These are phyloP conservation scores for Akanthomyces uredinophilus DNA, from an alignment of 2,329 filamentous ascomycete species.

Conservation along the genomic window DNA sequence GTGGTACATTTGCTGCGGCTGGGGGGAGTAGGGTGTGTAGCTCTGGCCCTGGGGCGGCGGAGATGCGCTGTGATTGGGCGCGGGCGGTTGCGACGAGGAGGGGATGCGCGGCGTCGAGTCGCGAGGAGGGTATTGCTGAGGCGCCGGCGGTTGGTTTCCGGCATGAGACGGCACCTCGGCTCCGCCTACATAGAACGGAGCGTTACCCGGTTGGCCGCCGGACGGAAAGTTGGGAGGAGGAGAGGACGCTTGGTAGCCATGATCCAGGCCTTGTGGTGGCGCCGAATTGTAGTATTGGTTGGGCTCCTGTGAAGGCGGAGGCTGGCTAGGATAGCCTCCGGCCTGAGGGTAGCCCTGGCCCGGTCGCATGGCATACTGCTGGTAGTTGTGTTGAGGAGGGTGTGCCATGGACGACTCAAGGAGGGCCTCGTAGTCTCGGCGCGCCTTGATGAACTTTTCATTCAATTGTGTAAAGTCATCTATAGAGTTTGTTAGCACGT, in stretches of 20 bases:
- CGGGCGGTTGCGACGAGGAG: conserved; percentile 42
- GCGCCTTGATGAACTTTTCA: conserved; percentile 98
- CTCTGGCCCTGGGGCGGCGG: conserved; percentile 42
- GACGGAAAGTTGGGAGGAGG: conserved; percentile 53
- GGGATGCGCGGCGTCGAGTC: conserved; percentile 47
- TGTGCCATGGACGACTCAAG: conserved; percentile 96
- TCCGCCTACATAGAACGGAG: conserved; percentile 63
- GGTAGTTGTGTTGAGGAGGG: conserved; percentile 73
- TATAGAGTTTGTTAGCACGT: conserved; percentile 34
- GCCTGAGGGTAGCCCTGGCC: conserved; percentile 41
- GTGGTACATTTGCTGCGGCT: conserved; percentile 22
- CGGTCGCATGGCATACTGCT: conserved; percentile 58
- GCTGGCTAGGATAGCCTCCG: conserved; percentile 37
- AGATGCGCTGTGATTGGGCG: conserved; percentile 46
- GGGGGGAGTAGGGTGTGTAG: conserved; percentile 40
- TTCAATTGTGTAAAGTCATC: conserved; percentile 98
- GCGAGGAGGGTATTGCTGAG: conserved; percentile 42
- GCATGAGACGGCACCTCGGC: conserved; percentile 44
- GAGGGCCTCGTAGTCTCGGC: conserved; percentile 92
- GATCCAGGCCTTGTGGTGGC: conserved; percentile 36
- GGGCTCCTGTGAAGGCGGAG: conserved; percentile 50
- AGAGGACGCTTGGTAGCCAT: conserved; percentile 42
- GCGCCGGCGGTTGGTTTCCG: conserved; percentile 24
- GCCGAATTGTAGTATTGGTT: conserved; percentile 65
- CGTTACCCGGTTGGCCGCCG: conserved; percentile 43